Conservation (phyloP, 345 rosid genomes). For the Sonneratia alba region DNA sequence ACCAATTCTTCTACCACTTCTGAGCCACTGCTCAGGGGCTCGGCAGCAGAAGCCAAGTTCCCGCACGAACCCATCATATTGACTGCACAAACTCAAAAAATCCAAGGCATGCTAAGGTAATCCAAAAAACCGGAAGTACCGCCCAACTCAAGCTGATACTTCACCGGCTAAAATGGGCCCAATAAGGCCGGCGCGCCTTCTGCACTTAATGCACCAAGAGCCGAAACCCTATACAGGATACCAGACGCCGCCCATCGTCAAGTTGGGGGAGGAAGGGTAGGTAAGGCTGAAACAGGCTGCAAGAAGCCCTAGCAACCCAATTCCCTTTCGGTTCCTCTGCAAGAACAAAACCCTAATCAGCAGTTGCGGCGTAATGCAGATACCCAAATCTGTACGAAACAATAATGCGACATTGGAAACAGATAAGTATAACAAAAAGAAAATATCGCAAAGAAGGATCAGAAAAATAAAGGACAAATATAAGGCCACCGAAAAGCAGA, state of each 20-base stretch:
- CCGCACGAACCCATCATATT: background rate
- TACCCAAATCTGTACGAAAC: background rate
- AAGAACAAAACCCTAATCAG: background rate
- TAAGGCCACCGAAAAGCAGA: background rate
- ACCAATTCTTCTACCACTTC: background rate
- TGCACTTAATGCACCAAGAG: background rate
- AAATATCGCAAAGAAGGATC: background rate
- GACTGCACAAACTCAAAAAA: background rate
- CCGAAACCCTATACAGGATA: background rate
- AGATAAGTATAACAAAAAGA: background rate
- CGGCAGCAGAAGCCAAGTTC: conserved; percentile 2
- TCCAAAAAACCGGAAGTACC: background rate
- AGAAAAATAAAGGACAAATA: background rate
- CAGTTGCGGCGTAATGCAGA: background rate
- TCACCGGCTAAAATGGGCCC: background rate
- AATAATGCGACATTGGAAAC: background rate
- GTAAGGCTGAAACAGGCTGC: background rate
- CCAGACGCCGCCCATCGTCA: background rate
- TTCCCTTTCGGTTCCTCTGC: background rate
- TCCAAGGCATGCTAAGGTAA: background rate
- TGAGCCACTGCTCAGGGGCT: background rate
- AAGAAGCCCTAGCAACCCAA: background rate
- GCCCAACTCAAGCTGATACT: background rate
- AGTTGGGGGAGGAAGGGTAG: background rate
- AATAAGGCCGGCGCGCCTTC: background rate